Conservation (phyloP, 495 filamentous ascomycete genomes). For the Aspergillus hancockii region DNA sequence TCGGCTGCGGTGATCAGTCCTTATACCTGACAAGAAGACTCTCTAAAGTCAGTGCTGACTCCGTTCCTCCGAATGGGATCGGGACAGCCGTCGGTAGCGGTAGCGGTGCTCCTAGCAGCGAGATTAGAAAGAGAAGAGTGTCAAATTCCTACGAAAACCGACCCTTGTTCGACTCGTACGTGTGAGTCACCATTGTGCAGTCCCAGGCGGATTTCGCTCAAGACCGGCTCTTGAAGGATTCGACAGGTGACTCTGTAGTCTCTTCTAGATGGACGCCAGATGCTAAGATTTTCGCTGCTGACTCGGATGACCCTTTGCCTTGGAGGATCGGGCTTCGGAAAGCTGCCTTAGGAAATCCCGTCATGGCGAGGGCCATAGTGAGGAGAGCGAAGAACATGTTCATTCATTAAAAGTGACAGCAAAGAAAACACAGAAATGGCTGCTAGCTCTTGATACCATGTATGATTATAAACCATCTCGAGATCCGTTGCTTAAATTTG, state of each 20-base stretch:
- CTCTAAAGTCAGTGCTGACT: neutral
- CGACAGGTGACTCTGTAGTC: neutral
- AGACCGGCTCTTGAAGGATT: slow-evolving; percentile 17
- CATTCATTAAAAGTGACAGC: neutral
- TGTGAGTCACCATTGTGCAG: slow-evolving; percentile 43
- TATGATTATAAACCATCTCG: slow-evolving; percentile 54
- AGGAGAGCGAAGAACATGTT: neutral
- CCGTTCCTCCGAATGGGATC: neutral
- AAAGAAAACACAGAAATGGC: slow-evolving; percentile 30
- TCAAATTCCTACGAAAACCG: neutral
- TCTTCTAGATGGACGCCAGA: slow-evolving; percentile 4
- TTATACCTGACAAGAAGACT: slow-evolving; percentile 25
- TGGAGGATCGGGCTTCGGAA: slow-evolving; percentile 28
- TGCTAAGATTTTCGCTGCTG: slow-evolving; percentile 31
- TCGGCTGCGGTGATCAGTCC: slow-evolving; percentile 53
- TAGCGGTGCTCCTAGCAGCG: neutral
- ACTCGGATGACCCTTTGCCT: slow-evolving; percentile 30
- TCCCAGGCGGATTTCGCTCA: slow-evolving; percentile 33
- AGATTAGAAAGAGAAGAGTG: neutral
- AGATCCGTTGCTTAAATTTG: slow-evolving; percentile 36
- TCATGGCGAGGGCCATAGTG: neutral
- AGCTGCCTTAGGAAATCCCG: slow-evolving; percentile 13
- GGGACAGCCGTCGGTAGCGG: neutral
- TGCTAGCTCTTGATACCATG: slow-evolving; percentile 51
- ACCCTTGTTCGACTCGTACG: slow-evolving; percentile 36